A percentile compares a stretch with the other conserved stretches of the same genome.
Conservation (phyloP, 495 filamentous ascomycete species). For the Aspergillus taichungensis region DNA sequence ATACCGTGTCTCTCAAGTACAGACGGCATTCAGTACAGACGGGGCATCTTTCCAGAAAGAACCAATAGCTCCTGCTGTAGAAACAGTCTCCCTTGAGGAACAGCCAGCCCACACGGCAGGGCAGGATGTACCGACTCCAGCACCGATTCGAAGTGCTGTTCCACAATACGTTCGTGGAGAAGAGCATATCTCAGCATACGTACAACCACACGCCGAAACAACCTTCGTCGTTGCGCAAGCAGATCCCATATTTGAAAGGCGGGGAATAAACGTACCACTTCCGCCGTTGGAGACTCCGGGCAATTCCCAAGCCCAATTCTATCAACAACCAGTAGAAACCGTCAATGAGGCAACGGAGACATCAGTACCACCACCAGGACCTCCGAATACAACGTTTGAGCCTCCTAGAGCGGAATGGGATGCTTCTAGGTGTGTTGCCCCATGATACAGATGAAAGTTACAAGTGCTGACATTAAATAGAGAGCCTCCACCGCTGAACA, state of each 20-base stretch:
- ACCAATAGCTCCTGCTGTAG: not conserved
- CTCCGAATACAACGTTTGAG: conserved; percentile 29
- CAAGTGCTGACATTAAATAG: conserved; percentile 36
- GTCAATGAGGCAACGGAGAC: conserved; percentile 19
- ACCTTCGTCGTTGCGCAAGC: not conserved
- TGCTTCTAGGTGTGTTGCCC: conserved; percentile 46
- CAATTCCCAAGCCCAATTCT: conserved; percentile 5
- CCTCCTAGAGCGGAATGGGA: conserved; percentile 58
- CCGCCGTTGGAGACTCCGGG: conserved; percentile 1
- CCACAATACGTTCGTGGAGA: conserved; percentile 40
- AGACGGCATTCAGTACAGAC: too few relatives aligned
- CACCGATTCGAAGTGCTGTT: conserved; percentile 28
- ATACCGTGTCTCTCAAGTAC: too few relatives aligned
- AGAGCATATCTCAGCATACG: conserved; percentile 31
- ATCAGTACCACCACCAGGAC: conserved; percentile 31
- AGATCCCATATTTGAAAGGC: too few relatives aligned
- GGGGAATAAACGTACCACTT: not conserved
- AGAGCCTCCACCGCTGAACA: conserved; percentile 61
- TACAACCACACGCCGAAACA: conserved; percentile 14
- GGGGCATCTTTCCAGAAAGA: too few relatives aligned
- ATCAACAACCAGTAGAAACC: conserved; percentile 29
- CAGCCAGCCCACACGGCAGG: conserved; percentile 1
- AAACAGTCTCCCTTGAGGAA: not conserved
- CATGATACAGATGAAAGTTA: not conserved
- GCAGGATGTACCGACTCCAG: not conserved